A percentile compares a stretch with the other conserved stretches of the same genome.
These are phyloP conservation scores for Asterella californica DNA, from an alignment of 225 moss, liverwort and hornwort genomes.

Conservation along the genomic window DNA sequence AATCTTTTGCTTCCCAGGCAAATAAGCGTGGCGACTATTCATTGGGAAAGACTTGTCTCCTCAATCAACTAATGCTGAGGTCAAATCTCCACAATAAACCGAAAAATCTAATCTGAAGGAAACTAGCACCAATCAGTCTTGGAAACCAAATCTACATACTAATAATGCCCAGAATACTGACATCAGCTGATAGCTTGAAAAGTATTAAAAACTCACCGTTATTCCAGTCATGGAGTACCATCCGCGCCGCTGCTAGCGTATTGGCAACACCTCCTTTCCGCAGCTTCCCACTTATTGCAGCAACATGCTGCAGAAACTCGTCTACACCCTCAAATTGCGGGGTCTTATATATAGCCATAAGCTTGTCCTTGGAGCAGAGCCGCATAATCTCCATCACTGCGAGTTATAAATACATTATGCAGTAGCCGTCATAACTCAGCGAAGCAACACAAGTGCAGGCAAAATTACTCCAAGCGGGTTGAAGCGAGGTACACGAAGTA, in stretches of 20 bases:
- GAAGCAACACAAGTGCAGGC: background rate
- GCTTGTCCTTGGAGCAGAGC: conserved; percentile 62
- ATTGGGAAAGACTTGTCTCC: background rate
- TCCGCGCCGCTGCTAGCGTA: conserved; percentile 59
- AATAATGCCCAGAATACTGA: background rate
- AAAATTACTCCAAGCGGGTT: background rate
- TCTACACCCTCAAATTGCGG: conserved; percentile 62
- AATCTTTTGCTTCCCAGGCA: no score
- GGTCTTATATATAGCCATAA: conserved; percentile 78
- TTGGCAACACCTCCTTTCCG: conserved; percentile 68
- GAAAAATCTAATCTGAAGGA: background rate
- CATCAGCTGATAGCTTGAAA: background rate
- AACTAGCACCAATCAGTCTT: background rate
- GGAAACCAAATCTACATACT: background rate
- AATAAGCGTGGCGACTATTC: no score
- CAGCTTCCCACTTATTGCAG: conserved; percentile 63
- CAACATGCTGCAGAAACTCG: conserved; percentile 63
- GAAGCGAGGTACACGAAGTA: background rate
- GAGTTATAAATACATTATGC: background rate
- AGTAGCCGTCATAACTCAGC: background rate
- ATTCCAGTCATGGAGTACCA: conserved; percentile 86
- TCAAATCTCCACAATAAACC: background rate
- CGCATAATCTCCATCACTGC: conserved; percentile 57
- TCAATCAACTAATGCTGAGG: no score
- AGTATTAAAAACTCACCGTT: conserved; percentile 48